Evolutionary conservation across 108 stramenopile species (phyloP), one percentile per base, ranked within the genome.

Genomic region (Cyclotella cryptica): DNA sequence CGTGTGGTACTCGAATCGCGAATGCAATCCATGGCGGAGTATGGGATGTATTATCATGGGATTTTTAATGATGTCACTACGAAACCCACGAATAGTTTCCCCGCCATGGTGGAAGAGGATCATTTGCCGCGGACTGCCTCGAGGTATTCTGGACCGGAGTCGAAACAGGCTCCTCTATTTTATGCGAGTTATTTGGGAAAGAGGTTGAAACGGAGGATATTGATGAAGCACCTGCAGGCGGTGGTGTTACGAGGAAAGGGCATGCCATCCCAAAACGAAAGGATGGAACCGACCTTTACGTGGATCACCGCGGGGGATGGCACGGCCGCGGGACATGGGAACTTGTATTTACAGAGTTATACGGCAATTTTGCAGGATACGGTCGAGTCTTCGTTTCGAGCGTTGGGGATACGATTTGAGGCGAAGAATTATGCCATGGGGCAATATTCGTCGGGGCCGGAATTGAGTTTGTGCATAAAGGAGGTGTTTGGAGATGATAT

Each of bases 361-460:
- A 91, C 90, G 24, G 87, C 89, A 15, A 64, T 84, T 44, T 59
- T 93, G 73, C 89, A 89, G 71, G n/a, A 62, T 10, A 75, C 83
- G 29, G 75, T 79, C 18, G 65, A 83, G 52, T 66, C 40, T n/a
- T 69, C 85, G 12, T 91, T 93, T 68, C 78, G 19, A 19, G 64
- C 88, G 17, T 57, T 90, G 27, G 92, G 90, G 13, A 82, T 93
- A 70, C 72, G 85, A 35, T 90, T 93, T 74, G 69, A 79, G 39
- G 88, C 81, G 13, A 82, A 87, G 18, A 91, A 90, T 68, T 90
- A 88, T 69, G 92, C 86, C 60, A 89, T 89, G 89, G 92, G 92
- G 18, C 88, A 88, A 29, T 88, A 87, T 10, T 39, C 55, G 5
- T 87, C 86, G 7, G 88, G 60, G 17, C 81, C 82, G 1, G 86